Evolutionary conservation across 345 rosid species (phyloP), one percentile per base, ranked within the genome.

Genomic region (Dovyalis caffra): DNA sequence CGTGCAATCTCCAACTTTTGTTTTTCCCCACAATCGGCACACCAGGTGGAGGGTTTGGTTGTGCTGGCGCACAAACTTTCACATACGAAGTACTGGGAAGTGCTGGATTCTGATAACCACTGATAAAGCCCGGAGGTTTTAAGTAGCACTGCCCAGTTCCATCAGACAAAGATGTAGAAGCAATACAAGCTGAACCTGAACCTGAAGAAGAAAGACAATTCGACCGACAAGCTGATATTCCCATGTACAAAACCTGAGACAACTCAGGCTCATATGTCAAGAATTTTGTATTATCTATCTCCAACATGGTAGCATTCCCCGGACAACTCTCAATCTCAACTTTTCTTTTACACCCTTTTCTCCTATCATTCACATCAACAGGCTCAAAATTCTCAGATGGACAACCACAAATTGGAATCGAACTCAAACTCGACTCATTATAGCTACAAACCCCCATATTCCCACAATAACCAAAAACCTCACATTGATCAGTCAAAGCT

Each of bases 331-430:
- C 78, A 26, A 90, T 80, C 84, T 86, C 89, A 65, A 76, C 69
- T 75, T 81, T 89, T 74, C 90, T 85, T 86, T 64, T 85, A 82
- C 97, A 91, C 43, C 97, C 92, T 78, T 79, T 81, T 60, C 86
- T 85, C 28, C 78, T 51, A 78, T 85, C 89, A 43, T 76, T 83
- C 33, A 26, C 81, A 77, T 90, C 89, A 38, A 85, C 49, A 11
- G 81, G 81, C 77, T 83, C 89, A 76, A 91, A 91, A 78, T 91
- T 91, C 79, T 75, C 63, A 6, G 91, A 87, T 0, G 97, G 97
- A 66, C 94, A 91, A 11, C 80, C 85, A 29, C 97, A 90, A 73
- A 74, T 38, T 0, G 97, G 88, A 33, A 21, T 64, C 15, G 70
- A 64, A 71, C 67, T 67, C 1, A 78, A 64, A 71, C 67, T 67